Conservation (phyloP, 306 rosid genomes). For the Cicer judaicum region DNA sequence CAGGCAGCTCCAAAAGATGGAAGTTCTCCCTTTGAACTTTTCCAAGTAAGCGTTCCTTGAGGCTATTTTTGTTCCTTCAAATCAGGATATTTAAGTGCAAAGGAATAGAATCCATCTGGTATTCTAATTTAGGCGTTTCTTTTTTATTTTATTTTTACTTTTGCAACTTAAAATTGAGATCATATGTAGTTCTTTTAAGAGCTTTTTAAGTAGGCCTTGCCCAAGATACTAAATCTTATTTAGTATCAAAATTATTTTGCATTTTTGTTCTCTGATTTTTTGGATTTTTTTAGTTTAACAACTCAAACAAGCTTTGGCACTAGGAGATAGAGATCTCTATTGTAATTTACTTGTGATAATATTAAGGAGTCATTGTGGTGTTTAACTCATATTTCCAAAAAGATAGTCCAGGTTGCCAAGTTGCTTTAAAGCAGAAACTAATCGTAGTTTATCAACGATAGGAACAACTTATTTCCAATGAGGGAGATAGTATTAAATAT, state of each 20-base stretch:
- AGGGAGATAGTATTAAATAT: neutral
- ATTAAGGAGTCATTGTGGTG: neutral
- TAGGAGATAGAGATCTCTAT: neutral
- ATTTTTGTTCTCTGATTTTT: neutral
- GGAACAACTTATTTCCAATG: neutral
- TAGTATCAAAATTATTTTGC: neutral
- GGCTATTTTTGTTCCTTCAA: slow-evolving; percentile 17
- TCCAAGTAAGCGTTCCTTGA: slow-evolving; percentile 60
- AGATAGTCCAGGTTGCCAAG: neutral
- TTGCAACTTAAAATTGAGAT: neutral
- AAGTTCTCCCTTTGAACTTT: slow-evolving; percentile 79
- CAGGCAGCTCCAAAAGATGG: slow-evolving; percentile 96
- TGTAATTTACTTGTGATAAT: neutral
- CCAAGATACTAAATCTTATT: neutral
- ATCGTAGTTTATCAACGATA: neutral
- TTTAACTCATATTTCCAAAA: neutral
- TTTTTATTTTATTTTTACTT: neutral
- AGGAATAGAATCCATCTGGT: slow-evolving; percentile 17
- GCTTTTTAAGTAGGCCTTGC: too few relatives aligned
- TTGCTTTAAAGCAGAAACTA: neutral
- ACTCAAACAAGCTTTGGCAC: neutral
- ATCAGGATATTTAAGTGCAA: neutral
- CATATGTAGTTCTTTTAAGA: neutral
- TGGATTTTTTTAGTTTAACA: neutral
- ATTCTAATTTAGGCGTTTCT: neutral